Percentiles rank a stretch among this genome's conserved stretches.
phyloP scores from a whole-genome alignment of 352 stramenopile genomes.

The Phytophthora melonis region DNA sequence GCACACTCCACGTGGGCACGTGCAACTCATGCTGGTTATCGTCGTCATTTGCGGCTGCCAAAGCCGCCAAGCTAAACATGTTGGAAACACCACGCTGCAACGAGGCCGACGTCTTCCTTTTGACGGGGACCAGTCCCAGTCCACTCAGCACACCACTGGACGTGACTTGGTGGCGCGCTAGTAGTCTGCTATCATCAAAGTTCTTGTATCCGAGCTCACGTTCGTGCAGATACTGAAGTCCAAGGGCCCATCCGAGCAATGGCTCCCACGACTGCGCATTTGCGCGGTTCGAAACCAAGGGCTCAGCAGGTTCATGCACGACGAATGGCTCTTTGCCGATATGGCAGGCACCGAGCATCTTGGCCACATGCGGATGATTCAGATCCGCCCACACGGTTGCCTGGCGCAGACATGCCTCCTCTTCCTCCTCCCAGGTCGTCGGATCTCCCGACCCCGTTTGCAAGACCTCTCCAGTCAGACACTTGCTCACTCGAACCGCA shows the following conservation, averaged over 20 bases:
- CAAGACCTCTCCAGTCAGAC: conserved; percentile 18
- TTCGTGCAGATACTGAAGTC: conserved; percentile 44
- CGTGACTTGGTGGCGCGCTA: conserved; percentile 28
- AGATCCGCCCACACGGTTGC: conserved; percentile 36
- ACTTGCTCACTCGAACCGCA: conserved; percentile 35
- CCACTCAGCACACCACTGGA: conserved; percentile 30
- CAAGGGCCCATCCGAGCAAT: conserved; percentile 38
- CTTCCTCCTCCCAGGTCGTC: conserved; percentile 23
- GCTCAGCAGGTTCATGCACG: conserved; percentile 29
- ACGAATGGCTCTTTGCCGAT: conserved; percentile 40
- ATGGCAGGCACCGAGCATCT: conserved; percentile 38
- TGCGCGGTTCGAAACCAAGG: conserved; percentile 22
- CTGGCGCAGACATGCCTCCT: conserved; percentile 38
- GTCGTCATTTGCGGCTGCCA: conserved; percentile 3
- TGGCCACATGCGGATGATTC: conserved; percentile 41
- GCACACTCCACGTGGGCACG: conserved; percentile 27
- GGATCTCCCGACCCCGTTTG: conserved; percentile 12
- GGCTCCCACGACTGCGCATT: conserved; percentile 33
- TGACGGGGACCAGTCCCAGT: conserved; percentile 31
- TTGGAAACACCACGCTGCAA: conserved; percentile 32
- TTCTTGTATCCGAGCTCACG: conserved; percentile 37
- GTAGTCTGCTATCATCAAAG: conserved; percentile 30
- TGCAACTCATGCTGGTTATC: not conserved
- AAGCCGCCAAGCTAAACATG: conserved; percentile 17
- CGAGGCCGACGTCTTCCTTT: conserved; percentile 21